Evolutionary conservation across 139 green algal genomes (phyloP), one percentile per base, ranked within the genome.

Genomic region (Dunaliella sp.): DNA sequence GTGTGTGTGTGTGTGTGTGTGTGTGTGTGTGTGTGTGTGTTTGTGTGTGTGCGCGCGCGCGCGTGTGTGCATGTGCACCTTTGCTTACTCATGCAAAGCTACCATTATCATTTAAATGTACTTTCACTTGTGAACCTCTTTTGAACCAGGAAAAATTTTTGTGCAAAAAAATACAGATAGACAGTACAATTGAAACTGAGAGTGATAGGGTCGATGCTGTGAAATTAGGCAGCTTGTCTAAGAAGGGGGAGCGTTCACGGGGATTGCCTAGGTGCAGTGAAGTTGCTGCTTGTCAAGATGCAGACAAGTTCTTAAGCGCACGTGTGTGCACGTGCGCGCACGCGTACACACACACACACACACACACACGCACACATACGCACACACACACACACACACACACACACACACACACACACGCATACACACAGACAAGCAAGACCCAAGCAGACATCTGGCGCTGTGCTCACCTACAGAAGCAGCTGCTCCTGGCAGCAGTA

Each of bases 401-500:
- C 16, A 16, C 48, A 65, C 7, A 65, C 48, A 77, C 35, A 16
- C 72, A 76, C 80, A 90, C 86, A 65, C 83, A 87, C 75, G 74
- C 48, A n/a, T 83, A 1, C 21, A 65, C 86, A 7, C 87, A 92
- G 86, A 88, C 81, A 25, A 85, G 75, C 79, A 90, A 90, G 87
- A 83, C 74, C 75, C 38, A 83, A n/a, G 83, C 37, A 22, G 98
- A 99, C 90, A 98, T 99, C 85, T 97, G 93, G 89, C 93, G 95
- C 36, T 98, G 95, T 88, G 94, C 94, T 0, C 89, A 96, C 89
- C 94, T 99, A 38, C 97, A 99, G 90, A 99, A 99, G 91, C 92
- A 99, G 94, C 94, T 99, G 87, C 92, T 99, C 75, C 92, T 99
- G 86, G 94, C 97, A 1, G 98, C 98, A 37, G 98, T 99, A 38